Percentiles rank a stretch among this genome's conserved stretches.
Conservation (phyloP, 1,284 basidiomycete species). For the Leucoagaricus sp. region DNA sequence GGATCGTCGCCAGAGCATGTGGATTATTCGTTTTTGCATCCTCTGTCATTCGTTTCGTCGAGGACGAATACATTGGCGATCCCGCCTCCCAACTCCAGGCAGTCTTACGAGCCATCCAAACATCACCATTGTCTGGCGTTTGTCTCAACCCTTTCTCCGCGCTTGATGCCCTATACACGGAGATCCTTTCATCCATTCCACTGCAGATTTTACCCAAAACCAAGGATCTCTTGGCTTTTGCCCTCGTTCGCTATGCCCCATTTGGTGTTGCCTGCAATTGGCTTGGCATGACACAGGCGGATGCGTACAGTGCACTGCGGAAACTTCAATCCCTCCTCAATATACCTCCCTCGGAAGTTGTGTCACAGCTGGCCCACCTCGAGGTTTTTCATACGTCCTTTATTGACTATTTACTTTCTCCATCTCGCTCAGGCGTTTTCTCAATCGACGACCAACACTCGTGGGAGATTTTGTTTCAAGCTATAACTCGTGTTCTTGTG, state of each 20-base stretch:
- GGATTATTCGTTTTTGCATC: not conserved
- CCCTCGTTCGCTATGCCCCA: not conserved
- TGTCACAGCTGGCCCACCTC: not conserved
- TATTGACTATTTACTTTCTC: not conserved
- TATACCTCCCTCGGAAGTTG: not conserved
- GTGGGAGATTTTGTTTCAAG: not conserved
- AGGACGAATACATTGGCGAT: not conserved
- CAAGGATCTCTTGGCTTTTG: not conserved
- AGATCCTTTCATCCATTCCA: not conserved
- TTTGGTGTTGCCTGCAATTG: not conserved
- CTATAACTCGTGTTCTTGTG: not conserved
- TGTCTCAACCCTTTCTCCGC: not conserved
- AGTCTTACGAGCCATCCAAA: not conserved
- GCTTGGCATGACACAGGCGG: not conserved
- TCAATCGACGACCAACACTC: not conserved
- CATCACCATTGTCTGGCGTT: not conserved
- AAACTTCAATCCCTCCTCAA: not conserved
- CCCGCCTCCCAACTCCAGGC: not conserved
- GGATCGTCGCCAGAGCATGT: not conserved
- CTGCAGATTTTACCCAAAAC: not conserved
- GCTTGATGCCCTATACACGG: constrained; percentile 5
- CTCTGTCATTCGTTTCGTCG: not conserved
- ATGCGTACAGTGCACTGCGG: not conserved
- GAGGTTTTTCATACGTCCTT: not conserved
- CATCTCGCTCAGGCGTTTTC: not conserved